These are phyloP conservation scores for Plicaturopsis crispa DNA, from an alignment of 768 basidiomycete species.

Conservation along the genomic window DNA sequence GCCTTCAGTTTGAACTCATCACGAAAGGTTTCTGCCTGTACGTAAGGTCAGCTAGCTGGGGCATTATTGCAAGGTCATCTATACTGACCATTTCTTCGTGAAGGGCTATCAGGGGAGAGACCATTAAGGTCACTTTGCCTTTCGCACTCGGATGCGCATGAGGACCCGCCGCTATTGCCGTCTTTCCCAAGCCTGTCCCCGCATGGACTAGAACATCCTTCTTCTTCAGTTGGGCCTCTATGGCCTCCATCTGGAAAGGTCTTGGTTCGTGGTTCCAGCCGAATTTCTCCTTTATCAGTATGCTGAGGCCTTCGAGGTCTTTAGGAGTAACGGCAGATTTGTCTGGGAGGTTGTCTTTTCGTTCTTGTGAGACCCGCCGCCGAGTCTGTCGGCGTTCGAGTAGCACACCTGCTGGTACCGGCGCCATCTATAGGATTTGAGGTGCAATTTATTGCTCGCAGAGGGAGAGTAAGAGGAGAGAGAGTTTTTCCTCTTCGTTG, in stretches of 20 bases:
- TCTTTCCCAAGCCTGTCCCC: constrained; percentile 20
- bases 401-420: too few relatives aligned
- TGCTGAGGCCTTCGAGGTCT: constrained; percentile 8
- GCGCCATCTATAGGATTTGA: too few relatives aligned
- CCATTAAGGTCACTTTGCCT: constrained; percentile 16
- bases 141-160: constrained; percentile 9
- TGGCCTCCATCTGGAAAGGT: constrained; percentile 21
- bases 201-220: constrained; percentile 29
- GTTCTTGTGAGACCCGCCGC: too few relatives aligned
- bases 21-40: constrained; percentile 15
- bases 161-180: constrained; percentile 18
- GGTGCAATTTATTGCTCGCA: too few relatives aligned
- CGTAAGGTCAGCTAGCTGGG: neutral
- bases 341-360: too few relatives aligned
- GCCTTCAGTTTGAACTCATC: constrained; percentile 14
- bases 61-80: too few relatives aligned
- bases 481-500: too few relatives aligned
- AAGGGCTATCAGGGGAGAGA: constrained; percentile 18
- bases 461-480: too few relatives aligned
- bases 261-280: constrained; percentile 17
- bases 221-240: constrained; percentile 20
- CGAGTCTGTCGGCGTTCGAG: too few relatives aligned
- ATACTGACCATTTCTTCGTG: constrained; percentile 20
- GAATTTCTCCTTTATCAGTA: constrained; percentile 12
- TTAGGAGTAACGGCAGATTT: neutral